phyloP scores from a whole-genome alignment of 1,284 basidiomycete species.

The Cystobasidium slooffiae region DNA sequence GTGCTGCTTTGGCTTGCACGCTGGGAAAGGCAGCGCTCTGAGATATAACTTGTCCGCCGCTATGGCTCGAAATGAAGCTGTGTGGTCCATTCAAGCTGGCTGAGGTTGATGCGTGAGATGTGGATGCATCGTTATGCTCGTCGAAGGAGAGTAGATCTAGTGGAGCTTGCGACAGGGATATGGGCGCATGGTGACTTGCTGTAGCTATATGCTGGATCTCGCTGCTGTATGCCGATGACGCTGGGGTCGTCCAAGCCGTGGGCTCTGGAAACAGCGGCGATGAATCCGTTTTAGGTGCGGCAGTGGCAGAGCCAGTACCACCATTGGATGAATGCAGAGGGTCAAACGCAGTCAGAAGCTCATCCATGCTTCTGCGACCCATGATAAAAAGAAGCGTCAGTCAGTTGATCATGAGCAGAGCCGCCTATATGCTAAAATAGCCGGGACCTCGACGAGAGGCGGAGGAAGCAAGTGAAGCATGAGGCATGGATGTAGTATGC shows the following conservation, averaged over 20 bases:
- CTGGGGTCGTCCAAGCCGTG: not conserved
- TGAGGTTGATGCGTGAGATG: not conserved
- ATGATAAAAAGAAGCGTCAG: not conserved
- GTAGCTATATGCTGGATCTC: not conserved
- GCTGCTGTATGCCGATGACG: slow-evolving; percentile 12
- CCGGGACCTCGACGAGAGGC: not conserved
- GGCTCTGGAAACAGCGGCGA: not conserved
- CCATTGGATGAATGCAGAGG: slow-evolving; percentile 24
- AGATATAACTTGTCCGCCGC: not conserved
- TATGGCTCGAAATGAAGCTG: slow-evolving; percentile 1
- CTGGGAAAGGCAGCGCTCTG: not conserved
- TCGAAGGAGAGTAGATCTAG: slow-evolving; percentile 28
- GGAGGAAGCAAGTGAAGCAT: too few relatives aligned
- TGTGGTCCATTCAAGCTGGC: too few relatives aligned
- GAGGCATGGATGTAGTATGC: too few relatives aligned
- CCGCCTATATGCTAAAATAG: not conserved
- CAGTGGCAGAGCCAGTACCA: too few relatives aligned
- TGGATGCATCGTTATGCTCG: not conserved
- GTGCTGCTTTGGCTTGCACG: slow-evolving; percentile 24
- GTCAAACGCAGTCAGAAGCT: slow-evolving; percentile 39
- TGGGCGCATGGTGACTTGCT: slow-evolving; percentile 1
- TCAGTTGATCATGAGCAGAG: not conserved
- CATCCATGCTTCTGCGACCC: slow-evolving; percentile 38
- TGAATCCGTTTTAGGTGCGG: too few relatives aligned
- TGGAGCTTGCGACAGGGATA: slow-evolving; percentile 16